Evolutionary conservation across 106 monocot genomes (phyloP), one percentile per base, ranked within the genome.

Genomic region (Narthecium ossifragum): DNA sequence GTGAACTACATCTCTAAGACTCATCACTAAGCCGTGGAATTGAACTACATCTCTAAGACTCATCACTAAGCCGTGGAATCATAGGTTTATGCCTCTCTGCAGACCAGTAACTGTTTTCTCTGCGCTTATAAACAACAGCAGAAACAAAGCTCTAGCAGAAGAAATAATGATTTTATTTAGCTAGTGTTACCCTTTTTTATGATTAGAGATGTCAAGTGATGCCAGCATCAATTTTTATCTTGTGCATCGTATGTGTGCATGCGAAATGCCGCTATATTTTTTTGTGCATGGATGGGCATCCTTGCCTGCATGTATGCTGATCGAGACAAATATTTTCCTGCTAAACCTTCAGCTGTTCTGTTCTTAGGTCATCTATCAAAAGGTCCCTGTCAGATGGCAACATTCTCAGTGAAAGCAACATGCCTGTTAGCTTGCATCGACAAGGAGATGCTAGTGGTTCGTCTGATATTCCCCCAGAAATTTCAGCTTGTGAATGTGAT

Each of bases 331-430:
- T 46, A 43, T 34, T 58, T 67, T 60, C 4, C 53, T 57, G 29
- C 22, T 9, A 49, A 61, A 39, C 3, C 3, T 1, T 15, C 26
- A 2, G 71, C 34, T 56, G 33, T 9, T 30, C 31, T 46, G 59
- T 68, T 67, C 70, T 36, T 69, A 98, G 96, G 70, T 74, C 73
- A 71, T 61, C 73, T 69, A 74, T 92, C 34, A 86, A 81, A 81
- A 75, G 96, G 61, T 82, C 84, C 29, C 55, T 84, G 29, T 98
- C 96, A 43, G 90, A 86, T 69, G 90, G 90, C 33, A 86, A 71
- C 53, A 85, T 89, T 78, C 34, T 76, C 25, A 41, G 64, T 41
- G 73, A 90, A 59, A 59, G 64, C 62, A 47, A 46, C 30, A 34
- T 64, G 5, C 49, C 70, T 48, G 63, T 61, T 58, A 66, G 27